These are phyloP conservation scores for Apiotrichum domesticum DNA, from an alignment of 1,284 basidiomycete species.

Conservation along the genomic window DNA sequence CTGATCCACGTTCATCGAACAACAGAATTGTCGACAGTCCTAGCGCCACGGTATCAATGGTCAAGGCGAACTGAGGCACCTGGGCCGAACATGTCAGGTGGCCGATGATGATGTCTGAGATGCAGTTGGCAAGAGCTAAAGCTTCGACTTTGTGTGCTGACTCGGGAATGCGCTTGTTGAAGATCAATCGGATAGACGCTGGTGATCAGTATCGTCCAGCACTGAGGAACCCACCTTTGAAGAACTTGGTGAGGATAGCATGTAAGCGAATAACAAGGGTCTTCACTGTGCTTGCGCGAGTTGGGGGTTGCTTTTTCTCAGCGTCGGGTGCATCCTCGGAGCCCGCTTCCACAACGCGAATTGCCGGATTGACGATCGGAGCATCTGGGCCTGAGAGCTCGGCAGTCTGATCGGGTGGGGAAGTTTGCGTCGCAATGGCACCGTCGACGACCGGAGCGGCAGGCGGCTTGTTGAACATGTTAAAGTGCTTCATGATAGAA, in stretches of 20 bases:
- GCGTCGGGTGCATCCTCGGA: background rate
- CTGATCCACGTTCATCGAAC: conserved; percentile 72
- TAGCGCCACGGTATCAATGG: conserved; percentile 64
- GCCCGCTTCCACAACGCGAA: conserved; percentile 1
- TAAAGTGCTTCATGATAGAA: conserved; percentile 58
- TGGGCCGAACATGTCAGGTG: conserved; percentile 54
- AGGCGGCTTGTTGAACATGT: background rate
- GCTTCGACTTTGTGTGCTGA: conserved; percentile 72
- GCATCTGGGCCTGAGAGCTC: background rate
- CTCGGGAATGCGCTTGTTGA: conserved; percentile 70
- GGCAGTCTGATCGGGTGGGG: background rate
- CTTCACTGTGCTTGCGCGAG: conserved; percentile 45
- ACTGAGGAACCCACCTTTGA: conserved; percentile 63
- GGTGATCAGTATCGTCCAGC: background rate
- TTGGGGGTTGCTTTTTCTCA: conserved; percentile 10
- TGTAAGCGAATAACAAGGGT: conserved; percentile 77
- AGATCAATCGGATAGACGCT: conserved; percentile 82
- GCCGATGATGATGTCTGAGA: conserved; percentile 68
- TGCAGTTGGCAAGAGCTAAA: conserved; percentile 57
- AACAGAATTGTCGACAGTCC: conserved; percentile 66
- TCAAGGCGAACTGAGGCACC: conserved; percentile 19
- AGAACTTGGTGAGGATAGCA: conserved; percentile 71
- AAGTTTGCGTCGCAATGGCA: background rate
- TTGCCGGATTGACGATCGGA: background rate
- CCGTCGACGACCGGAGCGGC: background rate